These are phyloP conservation scores for Pythium guiyangense DNA, from an alignment of 352 stramenopile genomes.

Conservation along the genomic window DNA sequence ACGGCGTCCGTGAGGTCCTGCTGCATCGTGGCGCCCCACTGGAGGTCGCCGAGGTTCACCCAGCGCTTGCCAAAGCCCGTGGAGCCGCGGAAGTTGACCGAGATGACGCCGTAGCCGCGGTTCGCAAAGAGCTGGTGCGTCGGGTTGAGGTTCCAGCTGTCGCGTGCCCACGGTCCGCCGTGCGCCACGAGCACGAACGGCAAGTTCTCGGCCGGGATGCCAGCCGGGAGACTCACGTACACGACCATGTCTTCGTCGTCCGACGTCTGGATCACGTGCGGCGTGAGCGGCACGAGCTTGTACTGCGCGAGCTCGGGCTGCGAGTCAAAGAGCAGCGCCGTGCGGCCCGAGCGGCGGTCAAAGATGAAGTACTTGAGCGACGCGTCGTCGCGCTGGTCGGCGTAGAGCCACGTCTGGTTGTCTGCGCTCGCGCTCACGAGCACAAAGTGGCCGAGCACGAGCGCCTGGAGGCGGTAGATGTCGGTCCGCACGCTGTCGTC, in stretches of 20 bases:
- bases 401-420: slow-evolving; percentile 59
- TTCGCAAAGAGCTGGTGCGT: slow-evolving; percentile 40
- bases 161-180: slow-evolving; percentile 32
- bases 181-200: slow-evolving; percentile 38
- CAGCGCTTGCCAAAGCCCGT: slow-evolving; percentile 75
- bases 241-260: slow-evolving; percentile 39
- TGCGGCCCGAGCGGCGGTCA: slow-evolving; percentile 18
- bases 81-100: slow-evolving; percentile 65
- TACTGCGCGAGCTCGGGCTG: slow-evolving; percentile 29
- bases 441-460: slow-evolving; percentile 19
- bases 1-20: slow-evolving; percentile 50
- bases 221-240: slow-evolving; percentile 36
- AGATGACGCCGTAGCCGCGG: slow-evolving; percentile 36
- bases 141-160: slow-evolving; percentile 27
- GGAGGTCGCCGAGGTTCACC: slow-evolving; percentile 34
- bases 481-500: slow-evolving; percentile 25
- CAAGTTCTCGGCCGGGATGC: slow-evolving; percentile 20
- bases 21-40: slow-evolving; percentile 41
- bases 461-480: slow-evolving; percentile 19
- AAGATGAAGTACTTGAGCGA: slow-evolving; percentile 44
- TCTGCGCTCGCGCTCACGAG: slow-evolving; percentile 28
- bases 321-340: slow-evolving; percentile 35
- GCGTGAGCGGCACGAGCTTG: slow-evolving; percentile 28
- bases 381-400: slow-evolving; percentile 57
- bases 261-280: slow-evolving; percentile 37